phyloP scores from a whole-genome alignment of 306 rosid species.

The Acacia melanoxylon region DNA sequence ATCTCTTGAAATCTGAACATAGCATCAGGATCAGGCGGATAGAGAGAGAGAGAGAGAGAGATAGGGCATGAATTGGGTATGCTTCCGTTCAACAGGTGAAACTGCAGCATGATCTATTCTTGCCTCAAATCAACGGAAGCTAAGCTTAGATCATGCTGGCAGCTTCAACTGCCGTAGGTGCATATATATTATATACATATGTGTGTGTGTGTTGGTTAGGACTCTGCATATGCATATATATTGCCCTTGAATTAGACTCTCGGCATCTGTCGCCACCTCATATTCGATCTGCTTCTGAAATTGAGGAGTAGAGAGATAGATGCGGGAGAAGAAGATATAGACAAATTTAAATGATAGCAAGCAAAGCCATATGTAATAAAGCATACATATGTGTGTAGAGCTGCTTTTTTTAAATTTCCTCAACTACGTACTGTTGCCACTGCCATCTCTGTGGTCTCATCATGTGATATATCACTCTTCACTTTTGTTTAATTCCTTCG shows the following conservation, averaged over 20 bases:
- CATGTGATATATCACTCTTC: slow-evolving; percentile 26
- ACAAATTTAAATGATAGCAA: no score
- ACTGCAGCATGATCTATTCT: slow-evolving; percentile 73
- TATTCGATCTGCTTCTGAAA: neutral
- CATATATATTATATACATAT: slow-evolving; percentile 16
- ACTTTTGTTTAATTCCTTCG: neutral
- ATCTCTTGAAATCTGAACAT: slow-evolving; percentile 5
- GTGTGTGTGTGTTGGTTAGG: neutral
- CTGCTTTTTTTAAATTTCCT: no score
- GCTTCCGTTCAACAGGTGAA: slow-evolving; percentile 78
- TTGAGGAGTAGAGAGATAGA: slow-evolving; percentile 29
- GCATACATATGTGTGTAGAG: no score
- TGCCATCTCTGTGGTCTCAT: slow-evolving; percentile 37
- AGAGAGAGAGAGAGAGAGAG: slow-evolving; percentile 13
- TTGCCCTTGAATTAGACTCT: neutral
- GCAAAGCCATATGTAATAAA: no score
- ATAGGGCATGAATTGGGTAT: slow-evolving; percentile 34
- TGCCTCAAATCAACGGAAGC: slow-evolving; percentile 29
- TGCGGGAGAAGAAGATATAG: neutral
- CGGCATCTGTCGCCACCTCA: neutral
- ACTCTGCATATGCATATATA: neutral
- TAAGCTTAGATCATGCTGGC: slow-evolving; percentile 92
- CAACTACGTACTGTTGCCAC: slow-evolving; percentile 16
- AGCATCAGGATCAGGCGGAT: neutral
- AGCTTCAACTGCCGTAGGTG: slow-evolving; percentile 77